These are phyloP conservation scores for Citrus mangshanensis DNA, from an alignment of 345 rosid species.

Conservation along the genomic window DNA sequence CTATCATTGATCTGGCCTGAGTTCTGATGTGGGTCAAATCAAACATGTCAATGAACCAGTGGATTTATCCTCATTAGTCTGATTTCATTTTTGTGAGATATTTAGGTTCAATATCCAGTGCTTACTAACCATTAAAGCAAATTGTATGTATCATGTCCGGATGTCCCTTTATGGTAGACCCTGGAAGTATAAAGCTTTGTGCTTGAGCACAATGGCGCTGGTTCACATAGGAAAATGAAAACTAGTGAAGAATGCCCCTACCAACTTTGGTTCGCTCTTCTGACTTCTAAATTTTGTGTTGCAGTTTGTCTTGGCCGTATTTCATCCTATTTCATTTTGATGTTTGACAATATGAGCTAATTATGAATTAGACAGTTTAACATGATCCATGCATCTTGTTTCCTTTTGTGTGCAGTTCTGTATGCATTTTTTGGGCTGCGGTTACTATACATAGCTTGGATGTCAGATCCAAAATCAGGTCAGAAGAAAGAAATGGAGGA, in stretches of 20 bases:
- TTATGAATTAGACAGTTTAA: not conserved
- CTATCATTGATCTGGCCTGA: not conserved
- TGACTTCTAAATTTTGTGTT: not conserved
- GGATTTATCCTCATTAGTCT: not conserved
- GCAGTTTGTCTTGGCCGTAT: not conserved
- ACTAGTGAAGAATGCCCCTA: not conserved
- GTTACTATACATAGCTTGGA: conserved; percentile 98
- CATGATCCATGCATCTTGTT: not conserved
- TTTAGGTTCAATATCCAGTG: not conserved
- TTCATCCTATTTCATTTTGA: not conserved
- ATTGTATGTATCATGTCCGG: not conserved
- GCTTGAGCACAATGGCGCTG: not conserved
- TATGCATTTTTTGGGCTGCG: conserved; percentile 92
- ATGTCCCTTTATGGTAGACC: not conserved
- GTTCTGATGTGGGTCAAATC: not conserved
- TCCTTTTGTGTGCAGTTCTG: conserved; percentile 53
- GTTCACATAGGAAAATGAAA: not conserved
- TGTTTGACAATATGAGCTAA: not conserved
- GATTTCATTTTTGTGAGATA: not conserved
- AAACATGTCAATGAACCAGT: not conserved
- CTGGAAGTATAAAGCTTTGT: not conserved
- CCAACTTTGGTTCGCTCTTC: not conserved
- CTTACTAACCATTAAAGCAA: not conserved
- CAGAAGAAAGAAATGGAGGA: conserved; percentile 99
- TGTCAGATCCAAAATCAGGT: conserved; percentile 82